These are phyloP conservation scores for Toxicodendron radicans DNA, from an alignment of 345 rosid species.

Conservation along the genomic window DNA sequence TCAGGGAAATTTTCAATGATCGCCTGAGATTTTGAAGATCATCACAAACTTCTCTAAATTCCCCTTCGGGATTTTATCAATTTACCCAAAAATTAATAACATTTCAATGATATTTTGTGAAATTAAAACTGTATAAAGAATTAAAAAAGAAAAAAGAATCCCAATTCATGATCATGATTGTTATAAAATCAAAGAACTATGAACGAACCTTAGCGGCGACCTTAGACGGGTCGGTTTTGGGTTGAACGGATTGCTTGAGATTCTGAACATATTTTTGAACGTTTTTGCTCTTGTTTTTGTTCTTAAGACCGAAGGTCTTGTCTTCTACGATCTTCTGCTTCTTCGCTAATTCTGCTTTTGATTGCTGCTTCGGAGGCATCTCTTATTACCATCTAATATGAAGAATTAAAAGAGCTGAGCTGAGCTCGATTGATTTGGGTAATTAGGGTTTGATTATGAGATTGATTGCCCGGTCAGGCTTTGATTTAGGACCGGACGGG, in stretches of 20 bases:
- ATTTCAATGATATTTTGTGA: too few relatives aligned
- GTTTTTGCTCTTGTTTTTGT: conserved; percentile 74
- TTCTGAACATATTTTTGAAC: conserved; percentile 67
- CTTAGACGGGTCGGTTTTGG: conserved; percentile 48
- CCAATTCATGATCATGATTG: too few relatives aligned
- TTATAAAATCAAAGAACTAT: neutral
- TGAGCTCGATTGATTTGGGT: neutral
- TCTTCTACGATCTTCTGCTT: conserved; percentile 79
- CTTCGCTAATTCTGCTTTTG: conserved; percentile 66
- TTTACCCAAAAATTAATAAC: neutral
- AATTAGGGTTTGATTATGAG: neutral
- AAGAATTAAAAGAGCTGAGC: neutral
- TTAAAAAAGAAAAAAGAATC: too few relatives aligned
- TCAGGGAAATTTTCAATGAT: too few relatives aligned
- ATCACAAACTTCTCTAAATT: neutral
- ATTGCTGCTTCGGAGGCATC: conserved; percentile 71
- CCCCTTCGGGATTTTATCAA: neutral
- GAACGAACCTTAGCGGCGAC: conserved; percentile 46
- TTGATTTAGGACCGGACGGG: conserved; percentile 12
- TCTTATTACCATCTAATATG: conserved; percentile 41
- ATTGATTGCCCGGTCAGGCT: neutral
- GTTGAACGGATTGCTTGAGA: conserved; percentile 63
- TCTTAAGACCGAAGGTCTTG: conserved; percentile 83
- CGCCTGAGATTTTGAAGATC: neutral
- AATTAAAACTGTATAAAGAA: too few relatives aligned